Conservation (phyloP, 352 stramenopile species). For the Phytopythium oedochilum region DNA sequence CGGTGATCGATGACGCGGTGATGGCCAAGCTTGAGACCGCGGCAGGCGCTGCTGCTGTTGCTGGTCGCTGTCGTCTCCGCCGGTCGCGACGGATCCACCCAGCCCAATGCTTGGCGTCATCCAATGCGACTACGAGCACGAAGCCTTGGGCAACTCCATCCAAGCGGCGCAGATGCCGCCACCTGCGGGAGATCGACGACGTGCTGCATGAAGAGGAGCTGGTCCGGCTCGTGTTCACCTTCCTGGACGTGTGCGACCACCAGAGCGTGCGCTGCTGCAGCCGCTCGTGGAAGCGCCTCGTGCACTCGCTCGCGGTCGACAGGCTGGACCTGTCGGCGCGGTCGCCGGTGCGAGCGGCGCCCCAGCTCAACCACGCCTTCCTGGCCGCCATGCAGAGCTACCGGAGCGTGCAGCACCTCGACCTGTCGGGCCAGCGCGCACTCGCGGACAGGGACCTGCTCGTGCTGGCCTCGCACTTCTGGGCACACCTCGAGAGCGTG, state of each 20-base stretch:
- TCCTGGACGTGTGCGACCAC: constrained; percentile 73
- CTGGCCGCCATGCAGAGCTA: constrained; percentile 66
- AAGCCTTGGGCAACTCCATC: background rate
- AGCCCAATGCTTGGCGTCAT: background rate
- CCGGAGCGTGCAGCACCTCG: constrained; percentile 42
- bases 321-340: constrained; percentile 51
- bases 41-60: background rate
- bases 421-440: constrained; percentile 69
- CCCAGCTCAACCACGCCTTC: constrained; percentile 54
- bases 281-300: constrained; percentile 52
- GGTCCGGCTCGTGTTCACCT: constrained; percentile 54
- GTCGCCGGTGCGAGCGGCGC: constrained; percentile 39
- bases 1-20: background rate
- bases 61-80: background rate
- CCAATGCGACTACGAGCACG: background rate
- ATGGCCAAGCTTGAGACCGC: constrained; percentile 3
- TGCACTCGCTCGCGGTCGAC: constrained; percentile 66
- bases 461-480: constrained; percentile 78
- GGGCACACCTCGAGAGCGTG: constrained; percentile 64
- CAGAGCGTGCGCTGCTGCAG: constrained; percentile 52
- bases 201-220: constrained; percentile 55
- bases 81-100: background rate
- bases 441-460: constrained; percentile 69
- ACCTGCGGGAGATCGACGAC: constrained; percentile 24
- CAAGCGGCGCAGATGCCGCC: constrained; percentile 9